A percentile compares a stretch with the other conserved stretches of the same genome.
phyloP scores from a whole-genome alignment of 2,329 filamentous ascomycete species.

The Ambrosiella xylebori region DNA sequence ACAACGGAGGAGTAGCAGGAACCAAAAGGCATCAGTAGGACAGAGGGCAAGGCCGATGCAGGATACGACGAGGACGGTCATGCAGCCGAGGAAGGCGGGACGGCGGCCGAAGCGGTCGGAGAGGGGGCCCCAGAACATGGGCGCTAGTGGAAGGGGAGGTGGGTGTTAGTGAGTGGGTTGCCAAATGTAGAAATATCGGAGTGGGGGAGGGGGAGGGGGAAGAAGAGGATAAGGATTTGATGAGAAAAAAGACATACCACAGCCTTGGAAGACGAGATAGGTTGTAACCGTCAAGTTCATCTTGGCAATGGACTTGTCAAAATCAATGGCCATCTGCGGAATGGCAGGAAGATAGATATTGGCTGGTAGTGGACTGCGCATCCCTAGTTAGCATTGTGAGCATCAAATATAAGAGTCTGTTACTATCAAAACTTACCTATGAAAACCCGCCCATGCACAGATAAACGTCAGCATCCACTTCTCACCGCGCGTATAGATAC shows the following conservation, averaged over 20 bases:
- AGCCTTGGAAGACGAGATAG: constrained; percentile 20
- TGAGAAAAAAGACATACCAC: constrained; percentile 4
- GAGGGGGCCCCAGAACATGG: constrained; percentile 22
- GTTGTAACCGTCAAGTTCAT: constrained; percentile 21
- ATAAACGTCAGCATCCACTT: constrained; percentile 18
- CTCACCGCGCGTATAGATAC: constrained; percentile 16
- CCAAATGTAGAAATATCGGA: not conserved
- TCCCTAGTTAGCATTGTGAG: not conserved
- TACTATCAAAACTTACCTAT: constrained; percentile 12
- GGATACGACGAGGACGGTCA: constrained; percentile 19
- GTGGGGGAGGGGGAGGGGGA: not conserved
- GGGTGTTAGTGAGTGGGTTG: not conserved
- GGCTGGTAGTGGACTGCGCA: constrained; percentile 19
- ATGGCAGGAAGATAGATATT: constrained; percentile 22
- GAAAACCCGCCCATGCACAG: constrained; percentile 17
- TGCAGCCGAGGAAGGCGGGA: constrained; percentile 18
- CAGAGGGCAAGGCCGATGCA: constrained; percentile 20
- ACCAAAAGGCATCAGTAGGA: constrained; percentile 19
- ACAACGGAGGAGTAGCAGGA: constrained; percentile 19
- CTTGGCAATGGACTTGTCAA: constrained; percentile 17
- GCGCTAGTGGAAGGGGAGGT: constrained; percentile 12
- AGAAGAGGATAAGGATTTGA: not conserved
- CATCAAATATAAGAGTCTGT: not conserved
- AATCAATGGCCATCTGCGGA: constrained; percentile 17
- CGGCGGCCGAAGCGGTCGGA: constrained; percentile 21